Base-by-base conservation (phyloP, 2,329 filamentous ascomycete genomes). In the Botryotinia convoluta region DNA sequence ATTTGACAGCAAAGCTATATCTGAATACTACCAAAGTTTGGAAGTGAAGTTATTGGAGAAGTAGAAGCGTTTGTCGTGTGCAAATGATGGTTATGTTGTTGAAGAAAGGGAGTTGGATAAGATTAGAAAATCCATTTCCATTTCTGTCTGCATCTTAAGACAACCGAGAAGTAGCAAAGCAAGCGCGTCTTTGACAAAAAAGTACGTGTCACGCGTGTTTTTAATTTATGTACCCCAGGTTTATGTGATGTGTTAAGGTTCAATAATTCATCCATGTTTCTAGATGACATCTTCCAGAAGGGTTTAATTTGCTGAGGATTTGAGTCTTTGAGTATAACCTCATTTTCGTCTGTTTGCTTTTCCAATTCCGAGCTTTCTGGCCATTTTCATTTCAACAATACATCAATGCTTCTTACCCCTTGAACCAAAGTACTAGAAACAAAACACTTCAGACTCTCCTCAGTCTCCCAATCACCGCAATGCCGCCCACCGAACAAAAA, bases 401-500 rank as follows among this genome's bases (percentile, higher is more conserved):
- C n/a, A 63, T 18, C 51, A 57, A 57, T 63, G n/a, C 39, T 63
- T 44, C 39, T 63, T 4, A 29, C n/a, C n/a, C 61, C n/a, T 63
- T 29, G 39, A 22, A 9, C 26, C 8, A 42, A 32, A 62, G 3
- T 63, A 32, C 26, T 22, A 12, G n/a, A 44, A 32, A 63, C 16
- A 29, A 39, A n/a, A 22, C 4, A 4, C 14, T 37, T n/a, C 20
- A 42, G 29, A 32, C n/a, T 48, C 45, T 26, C 22, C 22, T 22
- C 29, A 14, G 2, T n/a, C 1, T 42, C 48, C 65, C 18, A 12
- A 10, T 32, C 39, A 71, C 67, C 71, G 84, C 75, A 74, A 94
- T 94, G 91, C 85, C 92, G 5, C 90, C 92, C 14, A 91, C 90
- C 62, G 94, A 97, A 84, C 85, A 88, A 72, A 87, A 89, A 42